Percentiles rank a stretch among this genome's conserved stretches.
Evolutionary conservation across 164 flowering plant genomes (phyloP).

Genomic region (Magnolia kwangsiensis): DNA sequence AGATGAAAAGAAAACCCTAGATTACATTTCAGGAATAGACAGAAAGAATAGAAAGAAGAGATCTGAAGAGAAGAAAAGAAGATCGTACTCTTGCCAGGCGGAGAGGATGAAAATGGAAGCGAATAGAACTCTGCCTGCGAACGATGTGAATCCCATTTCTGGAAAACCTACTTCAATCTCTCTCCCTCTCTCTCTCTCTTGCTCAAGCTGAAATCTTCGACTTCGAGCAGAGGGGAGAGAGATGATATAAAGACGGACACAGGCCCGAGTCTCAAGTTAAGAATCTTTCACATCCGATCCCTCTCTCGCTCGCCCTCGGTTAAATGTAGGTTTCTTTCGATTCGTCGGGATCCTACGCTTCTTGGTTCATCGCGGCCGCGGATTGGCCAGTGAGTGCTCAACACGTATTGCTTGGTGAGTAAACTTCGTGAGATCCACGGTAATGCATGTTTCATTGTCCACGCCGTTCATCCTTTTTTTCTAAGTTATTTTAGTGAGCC

Average conservation of each 20-base stretch:
- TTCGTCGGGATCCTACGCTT: too few relatives aligned
- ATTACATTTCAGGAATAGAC: neutral
- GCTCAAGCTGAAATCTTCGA: neutral
- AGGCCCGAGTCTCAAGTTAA: slow-evolving; percentile 1
- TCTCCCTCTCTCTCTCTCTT: neutral
- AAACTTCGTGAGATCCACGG: too few relatives aligned
- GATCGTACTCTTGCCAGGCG: slow-evolving; percentile 53
- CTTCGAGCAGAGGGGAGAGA: neutral
- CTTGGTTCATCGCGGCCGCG: too few relatives aligned
- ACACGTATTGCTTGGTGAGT: too few relatives aligned
- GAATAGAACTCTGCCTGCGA: slow-evolving; percentile 45
- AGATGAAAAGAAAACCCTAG: neutral
- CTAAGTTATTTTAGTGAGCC: too few relatives aligned
- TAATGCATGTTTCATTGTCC: too few relatives aligned
- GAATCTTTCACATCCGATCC: slow-evolving; percentile 1
- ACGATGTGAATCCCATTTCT: slow-evolving; percentile 42
- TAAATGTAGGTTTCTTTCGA: too few relatives aligned
- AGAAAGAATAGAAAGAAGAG: neutral
- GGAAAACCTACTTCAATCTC: neutral
- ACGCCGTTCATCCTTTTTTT: too few relatives aligned
- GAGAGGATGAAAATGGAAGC: slow-evolving; percentile 45
- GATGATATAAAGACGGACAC: neutral
- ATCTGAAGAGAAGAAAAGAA: neutral
- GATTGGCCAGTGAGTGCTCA: too few relatives aligned
- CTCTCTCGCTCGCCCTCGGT: neutral